Evolutionary conservation across 139 green algal species (phyloP).

Genomic region (Choricystis sp.): DNA sequence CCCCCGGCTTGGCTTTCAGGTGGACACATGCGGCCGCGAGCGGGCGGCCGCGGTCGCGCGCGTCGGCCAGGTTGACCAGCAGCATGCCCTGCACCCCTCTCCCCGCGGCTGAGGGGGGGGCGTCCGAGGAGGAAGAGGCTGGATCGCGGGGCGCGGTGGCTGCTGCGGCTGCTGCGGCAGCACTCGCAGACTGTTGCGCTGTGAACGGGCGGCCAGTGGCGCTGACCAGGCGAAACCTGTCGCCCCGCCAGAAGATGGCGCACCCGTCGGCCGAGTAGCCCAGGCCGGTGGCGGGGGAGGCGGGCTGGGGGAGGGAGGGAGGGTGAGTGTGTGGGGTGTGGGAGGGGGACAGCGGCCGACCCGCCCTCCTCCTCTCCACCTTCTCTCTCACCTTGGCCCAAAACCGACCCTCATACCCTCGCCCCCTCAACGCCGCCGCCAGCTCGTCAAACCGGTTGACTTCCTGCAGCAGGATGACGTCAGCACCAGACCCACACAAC

Average conservation of each 20-base stretch:
- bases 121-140: too few species aligned
- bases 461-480: slow-evolving; percentile 24
- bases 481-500: slow-evolving; percentile 1
- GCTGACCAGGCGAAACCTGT: background rate
- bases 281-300: slow-evolving; percentile 15
- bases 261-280: slow-evolving; percentile 24
- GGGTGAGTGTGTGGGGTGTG: too few species aligned
- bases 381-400: too few species aligned
- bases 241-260: slow-evolving; percentile 29
- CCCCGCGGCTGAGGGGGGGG: too few species aligned
- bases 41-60: too few species aligned
- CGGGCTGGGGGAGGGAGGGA: too few species aligned
- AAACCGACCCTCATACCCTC: background rate
- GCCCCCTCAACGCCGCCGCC: background rate
- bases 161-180: too few species aligned
- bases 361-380: too few species aligned
- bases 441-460: slow-evolving; percentile 22
- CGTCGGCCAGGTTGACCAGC: background rate
- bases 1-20: background rate
- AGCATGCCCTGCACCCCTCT: background rate
- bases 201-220: background rate
- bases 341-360: too few species aligned
- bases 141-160: too few species aligned
- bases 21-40: background rate
- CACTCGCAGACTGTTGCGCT: too few species aligned